These are phyloP conservation scores for Penstemon barbatus DNA, from an alignment of 257 asterid genomes.

Conservation along the genomic window DNA sequence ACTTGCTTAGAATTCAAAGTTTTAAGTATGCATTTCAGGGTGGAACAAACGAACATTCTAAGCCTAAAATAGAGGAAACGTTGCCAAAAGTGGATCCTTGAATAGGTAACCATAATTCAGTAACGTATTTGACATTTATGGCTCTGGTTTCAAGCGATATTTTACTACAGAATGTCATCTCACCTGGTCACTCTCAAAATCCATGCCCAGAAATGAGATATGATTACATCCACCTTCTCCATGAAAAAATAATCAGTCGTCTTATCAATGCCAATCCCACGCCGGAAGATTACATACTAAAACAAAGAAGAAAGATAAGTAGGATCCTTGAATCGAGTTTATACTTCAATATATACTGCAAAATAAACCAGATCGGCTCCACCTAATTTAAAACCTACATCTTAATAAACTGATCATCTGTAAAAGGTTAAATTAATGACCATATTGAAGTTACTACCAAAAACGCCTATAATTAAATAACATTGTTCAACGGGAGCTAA, in stretches of 20 bases:
- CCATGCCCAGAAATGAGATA: slow-evolving; percentile 83
- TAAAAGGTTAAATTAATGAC: too few relatives aligned
- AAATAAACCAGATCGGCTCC: slow-evolving; percentile 6
- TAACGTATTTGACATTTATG: slow-evolving; percentile 7
- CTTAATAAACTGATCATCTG: too few relatives aligned
- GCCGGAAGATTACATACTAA: slow-evolving; percentile 88
- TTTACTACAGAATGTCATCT: slow-evolving; percentile 23
- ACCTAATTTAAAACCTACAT: background rate
- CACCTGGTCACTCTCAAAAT: slow-evolving; percentile 75
- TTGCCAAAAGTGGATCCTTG: slow-evolving; percentile 21
- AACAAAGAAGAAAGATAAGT: slow-evolving; percentile 26
- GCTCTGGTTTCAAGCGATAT: slow-evolving; percentile 17
- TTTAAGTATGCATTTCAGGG: slow-evolving; percentile 12
- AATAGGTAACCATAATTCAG: slow-evolving; percentile 18
- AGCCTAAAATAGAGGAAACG: slow-evolving; percentile 12
- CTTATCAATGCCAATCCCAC: slow-evolving; percentile 92
- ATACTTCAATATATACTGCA: background rate
- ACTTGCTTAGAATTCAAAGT: slow-evolving; percentile 18
- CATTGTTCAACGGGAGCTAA: background rate
- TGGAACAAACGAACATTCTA: slow-evolving; percentile 13
- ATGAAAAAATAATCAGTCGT: slow-evolving; percentile 82
- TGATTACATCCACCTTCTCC: slow-evolving; percentile 90
- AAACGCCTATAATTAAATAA: too few relatives aligned
- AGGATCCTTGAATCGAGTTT: slow-evolving; percentile 28
- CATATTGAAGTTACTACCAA: too few relatives aligned